These are phyloP conservation scores for Viridothelium virens DNA, from an alignment of 495 filamentous ascomycete species.

Conservation along the genomic window DNA sequence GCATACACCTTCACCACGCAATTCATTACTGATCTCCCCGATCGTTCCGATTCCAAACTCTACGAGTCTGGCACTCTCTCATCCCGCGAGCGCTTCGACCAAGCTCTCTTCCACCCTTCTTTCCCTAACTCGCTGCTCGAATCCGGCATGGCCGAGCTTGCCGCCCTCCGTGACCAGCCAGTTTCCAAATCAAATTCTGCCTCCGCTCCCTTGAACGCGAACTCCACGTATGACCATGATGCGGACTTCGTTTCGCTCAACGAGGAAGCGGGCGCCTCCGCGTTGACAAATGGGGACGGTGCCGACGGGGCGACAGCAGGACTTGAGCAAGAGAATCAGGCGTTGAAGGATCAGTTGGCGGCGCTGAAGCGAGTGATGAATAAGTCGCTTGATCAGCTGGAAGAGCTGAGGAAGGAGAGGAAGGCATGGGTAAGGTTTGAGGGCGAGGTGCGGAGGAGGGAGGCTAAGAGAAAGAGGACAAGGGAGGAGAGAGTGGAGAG, in stretches of 20 bases:
- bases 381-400: constrained; percentile 33
- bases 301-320: constrained; percentile 12
- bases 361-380: constrained; percentile 34
- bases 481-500: not conserved
- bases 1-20: constrained; percentile 65
- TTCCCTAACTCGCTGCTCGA: constrained; percentile 50
- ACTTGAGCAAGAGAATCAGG: constrained; percentile 22
- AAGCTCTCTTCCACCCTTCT: constrained; percentile 45
- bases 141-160: constrained; percentile 48
- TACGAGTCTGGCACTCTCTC: constrained; percentile 13
- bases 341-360: constrained; percentile 30
- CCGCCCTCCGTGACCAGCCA: constrained; percentile 26
- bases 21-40: constrained; percentile 34
- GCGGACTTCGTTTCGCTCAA: constrained; percentile 33
- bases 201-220: too few species aligned
- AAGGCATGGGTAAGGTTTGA: constrained; percentile 28
- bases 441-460: constrained; percentile 9
- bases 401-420: constrained; percentile 32
- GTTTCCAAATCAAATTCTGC: constrained; percentile 12
- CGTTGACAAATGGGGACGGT: not conserved
- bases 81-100: constrained; percentile 37
- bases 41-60: not conserved
- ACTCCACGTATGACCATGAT: not conserved
- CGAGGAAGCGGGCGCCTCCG: not conserved
- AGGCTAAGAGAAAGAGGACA: not conserved